These are phyloP conservation scores for Aspergillus tubingensis DNA, from an alignment of 2,329 filamentous ascomycete species.

Conservation along the genomic window DNA sequence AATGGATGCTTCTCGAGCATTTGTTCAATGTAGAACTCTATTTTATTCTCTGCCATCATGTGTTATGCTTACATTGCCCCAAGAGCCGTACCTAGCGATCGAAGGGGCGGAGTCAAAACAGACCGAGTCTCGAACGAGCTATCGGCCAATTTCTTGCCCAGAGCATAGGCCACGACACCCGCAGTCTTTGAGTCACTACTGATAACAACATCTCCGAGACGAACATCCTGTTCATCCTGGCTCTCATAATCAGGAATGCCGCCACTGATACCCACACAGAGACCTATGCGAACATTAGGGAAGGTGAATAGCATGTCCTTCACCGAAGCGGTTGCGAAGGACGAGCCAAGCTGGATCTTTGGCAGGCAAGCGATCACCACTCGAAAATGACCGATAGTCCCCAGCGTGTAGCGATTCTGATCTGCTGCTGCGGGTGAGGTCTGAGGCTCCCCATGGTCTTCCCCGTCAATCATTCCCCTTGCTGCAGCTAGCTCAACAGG, in stretches of 20 bases:
- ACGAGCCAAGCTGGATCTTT: background rate
- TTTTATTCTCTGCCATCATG: background rate
- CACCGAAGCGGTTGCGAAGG: background rate
- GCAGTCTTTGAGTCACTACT: background rate
- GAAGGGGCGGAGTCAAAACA: background rate
- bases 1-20: background rate
- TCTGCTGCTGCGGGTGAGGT: background rate
- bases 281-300: background rate
- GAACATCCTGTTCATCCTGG: background rate
- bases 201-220: slow-evolving; percentile 9
- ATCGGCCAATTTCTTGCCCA: background rate
- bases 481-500: background rate
- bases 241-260: background rate
- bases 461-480: background rate
- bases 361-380: background rate
- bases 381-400: background rate
- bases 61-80: background rate
- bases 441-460: background rate
- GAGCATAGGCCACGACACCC: background rate
- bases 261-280: slow-evolving; percentile 2
- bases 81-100: background rate
- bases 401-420: background rate
- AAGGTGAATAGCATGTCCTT: background rate
- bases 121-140: background rate
- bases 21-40: background rate